These are phyloP conservation scores for Petunia hybrid DNA, from an alignment of 305 asterid species.

Conservation along the genomic window DNA sequence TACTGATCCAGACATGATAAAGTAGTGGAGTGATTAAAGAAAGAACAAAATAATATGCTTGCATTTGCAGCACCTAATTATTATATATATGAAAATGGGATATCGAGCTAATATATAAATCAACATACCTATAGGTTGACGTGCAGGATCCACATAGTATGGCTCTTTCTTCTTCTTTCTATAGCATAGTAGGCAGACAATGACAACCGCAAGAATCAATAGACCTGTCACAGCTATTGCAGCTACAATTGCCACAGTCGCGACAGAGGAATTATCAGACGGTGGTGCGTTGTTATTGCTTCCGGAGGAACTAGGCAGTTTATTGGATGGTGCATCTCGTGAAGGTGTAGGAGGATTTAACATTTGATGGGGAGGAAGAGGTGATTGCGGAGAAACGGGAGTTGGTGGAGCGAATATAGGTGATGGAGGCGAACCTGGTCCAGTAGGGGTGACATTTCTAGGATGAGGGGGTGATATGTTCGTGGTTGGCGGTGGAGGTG, in stretches of 20 bases:
- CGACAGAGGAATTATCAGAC: conserved; percentile 20
- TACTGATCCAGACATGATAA: too few species aligned
- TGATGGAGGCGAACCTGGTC: conserved; percentile 30
- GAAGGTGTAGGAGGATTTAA: conserved; percentile 32
- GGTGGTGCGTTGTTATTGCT: not conserved
- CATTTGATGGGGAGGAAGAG: not conserved
- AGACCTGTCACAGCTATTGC: conserved; percentile 37
- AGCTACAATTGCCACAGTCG: conserved; percentile 23
- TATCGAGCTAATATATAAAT: not conserved
- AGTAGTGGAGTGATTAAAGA: not conserved
- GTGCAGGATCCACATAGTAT: conserved; percentile 45
- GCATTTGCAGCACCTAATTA: not conserved
- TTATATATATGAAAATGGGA: not conserved
- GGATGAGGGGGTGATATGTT: conserved; percentile 33
- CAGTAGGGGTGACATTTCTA: conserved; percentile 15
- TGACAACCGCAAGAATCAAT: conserved; percentile 37
- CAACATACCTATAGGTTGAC: conserved; percentile 38
- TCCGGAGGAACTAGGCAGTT: not conserved
- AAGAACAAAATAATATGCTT: not conserved
- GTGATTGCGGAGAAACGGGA: conserved; percentile 31
- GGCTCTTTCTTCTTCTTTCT: conserved; percentile 48
- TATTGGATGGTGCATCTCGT: not conserved
- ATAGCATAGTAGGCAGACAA: conserved; percentile 41
- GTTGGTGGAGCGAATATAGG: conserved; percentile 28
- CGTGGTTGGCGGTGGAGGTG: conserved; percentile 33